Evolutionary conservation across 2,329 filamentous ascomycete genomes (phyloP), one percentile per base, ranked within the genome.

Genomic region (Neurospora crassa): DNA sequence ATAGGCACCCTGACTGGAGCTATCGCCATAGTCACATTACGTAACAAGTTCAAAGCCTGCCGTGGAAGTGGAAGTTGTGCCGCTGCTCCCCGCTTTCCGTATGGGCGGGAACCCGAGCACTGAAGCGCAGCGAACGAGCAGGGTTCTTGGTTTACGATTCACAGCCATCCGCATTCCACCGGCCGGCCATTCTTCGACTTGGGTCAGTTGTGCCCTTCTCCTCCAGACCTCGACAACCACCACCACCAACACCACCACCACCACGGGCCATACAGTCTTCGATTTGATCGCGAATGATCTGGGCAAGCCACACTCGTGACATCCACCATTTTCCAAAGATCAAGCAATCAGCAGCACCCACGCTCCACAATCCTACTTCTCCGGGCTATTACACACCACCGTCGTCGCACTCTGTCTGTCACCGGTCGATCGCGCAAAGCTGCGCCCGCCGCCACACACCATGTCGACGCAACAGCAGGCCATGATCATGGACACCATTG

Each of bases 401-500:
- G 29, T 16, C 68, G 29, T 29, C 29, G 34, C 40, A 43, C 40
- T 29, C 43, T 12, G 29, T 43, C 14, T 12, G 42, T 43, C 20
- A 11, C n/a, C 68, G 20, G 40, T 43, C 68, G 24, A 69, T 34
- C 16, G 41, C 40, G 42, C 53, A 29, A 40, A 24, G 29, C 53
- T 63, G 53, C 53, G 40, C 67, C n/a, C 43, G 43, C 70, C 68
- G 59, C 40, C 20, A 67, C 42, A 42, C 77, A 79, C 72, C 69
- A 87, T 87, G 85, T 82, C 86, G 69, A 82, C 83, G 67, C 77
- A 78, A 71, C 88, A 90, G 77, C 88, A 90, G 76, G 82, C 88
- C 59, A 81, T 90, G 71, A 88, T 91, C 77, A 84, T 87, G 73
- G 89, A 91, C 77, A 91, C 90, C 24, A 89, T 91, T 78, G 84